Evolutionary conservation across 305 asterid species (phyloP).

Genomic region (Ruellia speciosa): DNA sequence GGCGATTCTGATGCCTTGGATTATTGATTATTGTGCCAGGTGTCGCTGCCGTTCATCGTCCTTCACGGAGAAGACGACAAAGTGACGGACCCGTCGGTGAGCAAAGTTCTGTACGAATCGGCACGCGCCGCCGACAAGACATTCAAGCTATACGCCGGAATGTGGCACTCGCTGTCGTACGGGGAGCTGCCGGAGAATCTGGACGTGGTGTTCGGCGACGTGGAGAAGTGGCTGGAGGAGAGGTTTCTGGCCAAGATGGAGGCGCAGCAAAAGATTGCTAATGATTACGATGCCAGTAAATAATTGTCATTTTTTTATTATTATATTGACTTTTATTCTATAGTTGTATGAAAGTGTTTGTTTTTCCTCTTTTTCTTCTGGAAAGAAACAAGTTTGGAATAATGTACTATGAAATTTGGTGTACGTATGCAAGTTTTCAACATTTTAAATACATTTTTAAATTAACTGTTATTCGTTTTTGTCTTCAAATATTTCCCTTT

Average conservation of each 20-base stretch:
- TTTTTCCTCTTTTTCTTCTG: too few species aligned
- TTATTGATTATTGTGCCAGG: constrained; percentile 15
- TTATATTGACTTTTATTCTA: not conserved
- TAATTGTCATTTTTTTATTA: too few species aligned
- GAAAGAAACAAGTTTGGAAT: too few species aligned
- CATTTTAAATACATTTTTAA: too few species aligned
- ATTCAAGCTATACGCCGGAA: constrained; percentile 33
- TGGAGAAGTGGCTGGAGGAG: constrained; percentile 26
- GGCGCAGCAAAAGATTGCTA: constrained; percentile 1
- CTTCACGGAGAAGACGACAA: constrained; percentile 36
- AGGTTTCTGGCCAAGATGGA: constrained; percentile 6
- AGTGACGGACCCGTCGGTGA: constrained; percentile 32
- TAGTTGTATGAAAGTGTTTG: too few species aligned
- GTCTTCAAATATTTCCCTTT: too few species aligned
- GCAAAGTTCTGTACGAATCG: constrained; percentile 22
- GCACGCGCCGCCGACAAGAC: constrained; percentile 33
- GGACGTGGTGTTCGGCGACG: constrained; percentile 28
- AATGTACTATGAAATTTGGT: too few species aligned
- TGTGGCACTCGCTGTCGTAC: constrained; percentile 36
- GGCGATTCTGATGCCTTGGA: too few species aligned
- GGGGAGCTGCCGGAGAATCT: constrained; percentile 37
- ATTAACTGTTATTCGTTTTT: too few species aligned
- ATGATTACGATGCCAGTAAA: not conserved
- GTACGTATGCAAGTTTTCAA: too few species aligned
- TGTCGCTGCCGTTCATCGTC: constrained; percentile 34